Percentiles rank a stretch among this genome's conserved stretches.
Conservation (phyloP, 1,284 basidiomycete species). For the Vanrija pseudolonga region DNA sequence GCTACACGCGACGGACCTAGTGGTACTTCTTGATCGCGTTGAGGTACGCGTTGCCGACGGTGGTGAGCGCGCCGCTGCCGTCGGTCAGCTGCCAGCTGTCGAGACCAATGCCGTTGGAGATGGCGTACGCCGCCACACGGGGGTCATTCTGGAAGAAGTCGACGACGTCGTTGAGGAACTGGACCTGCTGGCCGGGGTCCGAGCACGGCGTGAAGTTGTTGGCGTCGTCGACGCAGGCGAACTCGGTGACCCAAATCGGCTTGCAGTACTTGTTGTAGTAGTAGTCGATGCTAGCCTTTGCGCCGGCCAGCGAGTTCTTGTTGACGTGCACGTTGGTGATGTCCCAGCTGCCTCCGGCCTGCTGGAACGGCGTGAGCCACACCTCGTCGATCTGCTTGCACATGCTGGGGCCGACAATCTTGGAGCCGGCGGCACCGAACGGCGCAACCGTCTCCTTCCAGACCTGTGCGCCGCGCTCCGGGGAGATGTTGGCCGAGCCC, state of each 20-base stretch:
- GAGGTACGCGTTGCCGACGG: neutral
- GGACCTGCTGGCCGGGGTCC: conserved; percentile 41
- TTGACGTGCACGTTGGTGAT: conserved; percentile 48
- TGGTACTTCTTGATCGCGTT: conserved; percentile 30
- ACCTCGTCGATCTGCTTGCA: conserved; percentile 45
- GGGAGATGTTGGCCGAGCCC: conserved; percentile 14
- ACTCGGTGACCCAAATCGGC: conserved; percentile 49
- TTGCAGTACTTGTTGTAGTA: conserved; percentile 46
- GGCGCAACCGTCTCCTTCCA: conserved; percentile 46
- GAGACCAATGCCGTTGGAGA: conserved; percentile 29
- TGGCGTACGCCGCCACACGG: conserved; percentile 37
- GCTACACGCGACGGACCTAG: conserved; percentile 14
- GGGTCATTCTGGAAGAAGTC: conserved; percentile 41
- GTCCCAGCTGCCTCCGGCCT: conserved; percentile 30
- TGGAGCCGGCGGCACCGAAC: conserved; percentile 29
- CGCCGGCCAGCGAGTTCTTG: conserved; percentile 45
- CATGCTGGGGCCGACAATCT: conserved; percentile 44
- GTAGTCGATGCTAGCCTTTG: conserved; percentile 39
- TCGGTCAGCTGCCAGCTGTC: conserved; percentile 3
- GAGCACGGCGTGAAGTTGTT: conserved; percentile 40
- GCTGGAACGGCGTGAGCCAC: conserved; percentile 38
- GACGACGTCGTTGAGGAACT: conserved; percentile 46
- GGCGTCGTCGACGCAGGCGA: conserved; percentile 46
- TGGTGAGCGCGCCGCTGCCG: neutral
- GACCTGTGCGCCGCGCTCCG: conserved; percentile 22